phyloP scores from a whole-genome alignment of 192 early-diverging fungal species.

The Funneliformis geosporum region DNA sequence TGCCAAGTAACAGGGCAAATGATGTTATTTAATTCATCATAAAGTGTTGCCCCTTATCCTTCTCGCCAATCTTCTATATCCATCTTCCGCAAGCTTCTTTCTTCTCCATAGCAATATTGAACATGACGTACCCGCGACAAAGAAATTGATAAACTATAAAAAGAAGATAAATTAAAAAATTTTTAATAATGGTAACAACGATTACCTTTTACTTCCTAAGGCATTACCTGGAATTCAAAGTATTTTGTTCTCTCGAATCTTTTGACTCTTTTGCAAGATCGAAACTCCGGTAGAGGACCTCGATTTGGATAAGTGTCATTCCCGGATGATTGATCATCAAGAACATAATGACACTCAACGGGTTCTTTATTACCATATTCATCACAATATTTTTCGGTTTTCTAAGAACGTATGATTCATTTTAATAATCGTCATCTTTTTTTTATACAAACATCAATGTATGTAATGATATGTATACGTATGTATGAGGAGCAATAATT shows the following conservation, averaged over 20 bases:
- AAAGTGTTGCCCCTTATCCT: conserved; percentile 8
- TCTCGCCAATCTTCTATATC: conserved; percentile 17
- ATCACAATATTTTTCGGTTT: not conserved
- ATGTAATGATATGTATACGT: too few relatives aligned
- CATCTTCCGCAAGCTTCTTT: conserved; percentile 6
- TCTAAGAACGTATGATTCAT: not conserved
- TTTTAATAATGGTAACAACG: not conserved
- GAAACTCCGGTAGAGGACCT: not conserved
- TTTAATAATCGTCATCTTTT: not conserved
- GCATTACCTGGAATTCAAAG: conserved; percentile 20
- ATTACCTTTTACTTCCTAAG: not conserved
- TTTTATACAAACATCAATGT: too few relatives aligned
- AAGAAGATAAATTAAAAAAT: not conserved
- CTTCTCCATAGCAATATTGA: not conserved
- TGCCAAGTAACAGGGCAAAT: not conserved
- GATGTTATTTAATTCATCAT: not conserved
- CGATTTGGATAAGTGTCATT: not conserved
- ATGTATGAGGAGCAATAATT: too few relatives aligned
- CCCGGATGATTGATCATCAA: not conserved
- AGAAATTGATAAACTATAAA: conserved; percentile 17
- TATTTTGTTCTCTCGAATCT: not conserved
- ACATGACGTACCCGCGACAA: not conserved
- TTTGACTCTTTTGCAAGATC: conserved; percentile 1
- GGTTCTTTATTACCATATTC: conserved; percentile 7
- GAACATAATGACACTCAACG: not conserved